Evolutionary conservation across 768 basidiomycete genomes (phyloP).

Genomic region (Panus rudis): DNA sequence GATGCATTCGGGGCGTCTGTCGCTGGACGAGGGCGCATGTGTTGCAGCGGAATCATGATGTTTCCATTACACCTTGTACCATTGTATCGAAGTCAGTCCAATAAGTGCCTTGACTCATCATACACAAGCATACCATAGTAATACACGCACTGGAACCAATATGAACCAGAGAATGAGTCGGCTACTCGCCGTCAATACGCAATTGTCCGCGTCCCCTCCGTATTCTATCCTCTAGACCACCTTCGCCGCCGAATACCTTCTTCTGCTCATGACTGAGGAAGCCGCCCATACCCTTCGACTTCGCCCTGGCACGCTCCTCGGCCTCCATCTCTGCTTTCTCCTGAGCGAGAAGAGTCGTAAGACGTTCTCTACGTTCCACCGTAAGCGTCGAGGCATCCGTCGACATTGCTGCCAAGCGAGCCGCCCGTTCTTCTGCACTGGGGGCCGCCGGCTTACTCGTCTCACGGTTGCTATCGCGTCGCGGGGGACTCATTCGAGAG

Average conservation of each 20-base stretch:
- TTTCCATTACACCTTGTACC: neutral
- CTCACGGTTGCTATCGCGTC: constrained; percentile 8
- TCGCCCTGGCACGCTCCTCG: constrained; percentile 60
- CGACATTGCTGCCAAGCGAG: constrained; percentile 88
- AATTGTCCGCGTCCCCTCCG: constrained; percentile 64
- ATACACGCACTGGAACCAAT: neutral
- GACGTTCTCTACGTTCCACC: constrained; percentile 61
- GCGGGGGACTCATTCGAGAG: constrained; percentile 38
- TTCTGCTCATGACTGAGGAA: constrained; percentile 83
- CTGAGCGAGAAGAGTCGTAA: constrained; percentile 60
- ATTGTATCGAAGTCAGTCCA: too few species aligned
- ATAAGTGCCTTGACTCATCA: neutral
- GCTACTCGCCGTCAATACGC: constrained; percentile 56
- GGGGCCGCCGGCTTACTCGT: constrained; percentile 15
- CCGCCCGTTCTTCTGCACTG: constrained; percentile 54
- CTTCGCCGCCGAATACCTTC: constrained; percentile 72
- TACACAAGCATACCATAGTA: neutral
- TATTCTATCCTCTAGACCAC: constrained; percentile 76
- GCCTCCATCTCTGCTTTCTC: constrained; percentile 74
- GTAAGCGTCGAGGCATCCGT: constrained; percentile 62
- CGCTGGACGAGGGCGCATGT: neutral
- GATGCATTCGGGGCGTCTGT: too few species aligned
- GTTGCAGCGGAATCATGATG: neutral
- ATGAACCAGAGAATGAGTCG: neutral
- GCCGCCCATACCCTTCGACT: constrained; percentile 70